Evolutionary conservation across 352 stramenopile genomes (phyloP), one percentile per base, ranked within the genome.

Genomic region (Phytophthora crassamura): DNA sequence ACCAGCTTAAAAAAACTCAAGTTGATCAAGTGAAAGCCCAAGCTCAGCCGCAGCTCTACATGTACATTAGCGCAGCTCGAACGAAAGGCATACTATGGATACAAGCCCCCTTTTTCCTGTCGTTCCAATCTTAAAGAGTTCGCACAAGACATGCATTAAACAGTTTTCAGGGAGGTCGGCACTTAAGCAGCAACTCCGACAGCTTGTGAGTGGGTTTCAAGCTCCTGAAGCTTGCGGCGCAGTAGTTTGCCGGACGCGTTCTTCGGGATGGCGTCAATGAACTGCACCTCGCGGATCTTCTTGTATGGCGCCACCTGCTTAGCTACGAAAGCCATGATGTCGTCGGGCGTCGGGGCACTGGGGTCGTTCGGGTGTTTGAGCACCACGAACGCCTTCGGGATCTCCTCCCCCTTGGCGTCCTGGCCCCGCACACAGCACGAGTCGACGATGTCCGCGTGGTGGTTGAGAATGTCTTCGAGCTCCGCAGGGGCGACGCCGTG

Each of bases 401-500:
- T 64, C 40, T 84, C 75, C 70, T 98, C 91, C 41, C 91, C 91
- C 12, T 74, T 67, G 43, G 80, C 76, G 65, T 97, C 78, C 42
- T 65, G 35, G 4, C 72, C 72, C 15, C 72, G 75, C n/a, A 84
- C 59, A 28, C 91, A 82, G 40, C 82, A 88, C 12, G 71, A 82
- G 76, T 98, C 92, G 1, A 75, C 60, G 10, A 98, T 32, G 1
- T 55, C 59, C 0, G 70, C 70, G 68, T 97, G 81, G 14, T 77
- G 79, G 22, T 97, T 80, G 1, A 98, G 45, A 9, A 97, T 59
- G 16, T 90, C 90, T 72, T 98, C 93, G 25, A 98, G 75, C 69
- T 97, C 92, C 0, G 89, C 91, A 7, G 91, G 93, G 15, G 91
- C 86, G 12, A 98, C 75, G 59, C 91, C 89, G 63, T 92, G 92